These are phyloP conservation scores for Cordyceps javanica DNA, from an alignment of 2,329 filamentous ascomycete species.

Conservation along the genomic window DNA sequence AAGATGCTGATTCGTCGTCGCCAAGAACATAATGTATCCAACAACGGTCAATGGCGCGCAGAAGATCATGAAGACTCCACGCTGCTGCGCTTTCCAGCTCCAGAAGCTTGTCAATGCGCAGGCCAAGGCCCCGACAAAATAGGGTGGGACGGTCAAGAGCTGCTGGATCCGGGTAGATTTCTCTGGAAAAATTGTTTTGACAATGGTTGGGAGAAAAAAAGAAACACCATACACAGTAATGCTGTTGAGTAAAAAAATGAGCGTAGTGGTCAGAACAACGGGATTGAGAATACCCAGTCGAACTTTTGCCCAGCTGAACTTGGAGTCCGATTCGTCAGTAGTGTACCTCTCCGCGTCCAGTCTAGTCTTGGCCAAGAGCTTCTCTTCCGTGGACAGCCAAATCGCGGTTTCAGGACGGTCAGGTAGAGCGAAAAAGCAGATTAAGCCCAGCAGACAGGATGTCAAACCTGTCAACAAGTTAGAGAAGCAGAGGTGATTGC, in stretches of 20 bases:
- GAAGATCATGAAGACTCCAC: constrained; percentile 44
- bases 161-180: constrained; percentile 55
- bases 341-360: constrained; percentile 52
- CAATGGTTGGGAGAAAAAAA: constrained; percentile 68
- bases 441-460: constrained; percentile 41
- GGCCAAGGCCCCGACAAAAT: not conserved
- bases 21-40: constrained; percentile 65
- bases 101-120: constrained; percentile 4
- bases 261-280: constrained; percentile 40
- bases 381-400: constrained; percentile 59
- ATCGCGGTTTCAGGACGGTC: constrained; percentile 58
- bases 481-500: not conserved
- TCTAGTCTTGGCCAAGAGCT: constrained; percentile 54
- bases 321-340: constrained; percentile 51
- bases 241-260: constrained; percentile 60
- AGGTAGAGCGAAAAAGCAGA: constrained; percentile 57
- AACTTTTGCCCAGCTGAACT: constrained; percentile 53
- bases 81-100: constrained; percentile 2
- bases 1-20: constrained; percentile 39
- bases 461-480: constrained; percentile 44
- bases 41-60: constrained; percentile 57
- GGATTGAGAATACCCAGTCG: constrained; percentile 59
- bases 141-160: constrained; percentile 20
- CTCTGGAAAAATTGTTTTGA: constrained; percentile 59
- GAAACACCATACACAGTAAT: constrained; percentile 67